Evolutionary conservation across 2,329 filamentous ascomycete species (phyloP), one percentile per base, ranked within the genome.

Genomic region (Colletotrichum orchidophilum): DNA sequence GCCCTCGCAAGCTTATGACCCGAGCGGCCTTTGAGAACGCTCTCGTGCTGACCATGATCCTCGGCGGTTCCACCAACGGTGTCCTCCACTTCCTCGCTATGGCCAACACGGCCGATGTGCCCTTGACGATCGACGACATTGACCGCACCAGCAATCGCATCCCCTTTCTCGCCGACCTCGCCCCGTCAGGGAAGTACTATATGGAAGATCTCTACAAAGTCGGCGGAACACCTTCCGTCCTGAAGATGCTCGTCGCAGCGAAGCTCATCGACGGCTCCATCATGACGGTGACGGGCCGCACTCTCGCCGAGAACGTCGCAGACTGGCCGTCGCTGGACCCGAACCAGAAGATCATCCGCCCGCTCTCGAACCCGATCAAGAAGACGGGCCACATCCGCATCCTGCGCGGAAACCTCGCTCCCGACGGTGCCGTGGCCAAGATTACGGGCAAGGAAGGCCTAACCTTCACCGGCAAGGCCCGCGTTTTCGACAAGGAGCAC

Each of bases 401-500:
- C 71, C 87, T 98, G 3, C 89, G 90, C 71, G 96, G 96, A 24
- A 97, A 97, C 80, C 87, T 98, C 35, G 94, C 95, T 3, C 96
- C 96, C 1, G 93, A 91, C 12, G 96, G 96, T 39, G 93, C 95
- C 1, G 95, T 98, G 1, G 95, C 95, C 71, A 98, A 98, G 82
- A 98, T 98, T 81, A 98, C 96, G 0, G 96, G 96, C 42, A 98
- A 98, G 80, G 96, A 98, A 81, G 96, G 96, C 2, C 87, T 95
- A 7, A 85, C 83, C 13, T 98, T 98, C 81, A 92, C 87, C 0
- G 96, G 96, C 59, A 90, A 90, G 74, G 96, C 94, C 0, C 88
- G 91, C 24, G 94, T 97, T 55, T 98, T 96, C 80, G 86, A 98
- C 82, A 96, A 96, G 78, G 96, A 98, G 81, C 87, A 91, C 75